phyloP scores from a whole-genome alignment of 305 asterid genomes.

The Coffea humblotiana region DNA sequence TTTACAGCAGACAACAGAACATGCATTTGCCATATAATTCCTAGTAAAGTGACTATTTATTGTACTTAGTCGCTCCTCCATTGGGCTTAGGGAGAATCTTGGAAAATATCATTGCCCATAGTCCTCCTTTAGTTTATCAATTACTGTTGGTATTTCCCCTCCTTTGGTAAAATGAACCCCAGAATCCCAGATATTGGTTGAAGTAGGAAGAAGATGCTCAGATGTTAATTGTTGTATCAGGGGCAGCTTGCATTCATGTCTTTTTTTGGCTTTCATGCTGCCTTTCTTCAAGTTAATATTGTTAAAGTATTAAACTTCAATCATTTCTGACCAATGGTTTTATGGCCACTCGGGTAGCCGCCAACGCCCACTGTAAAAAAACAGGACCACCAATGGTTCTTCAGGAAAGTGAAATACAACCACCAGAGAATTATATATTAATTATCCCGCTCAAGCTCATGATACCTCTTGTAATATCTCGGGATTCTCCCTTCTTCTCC shows the following conservation, averaged over 20 bases:
- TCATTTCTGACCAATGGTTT: not conserved
- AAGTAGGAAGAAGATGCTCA: slow-evolving; percentile 19
- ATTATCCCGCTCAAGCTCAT: not conserved
- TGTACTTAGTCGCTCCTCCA: slow-evolving; percentile 4
- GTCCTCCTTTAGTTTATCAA: slow-evolving; percentile 10
- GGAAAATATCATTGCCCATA: slow-evolving; percentile 8
- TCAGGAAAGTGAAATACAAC: slow-evolving; percentile 6
- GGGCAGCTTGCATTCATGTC: not conserved
- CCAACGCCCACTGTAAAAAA: slow-evolving; percentile 1
- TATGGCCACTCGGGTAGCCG: slow-evolving; percentile 1
- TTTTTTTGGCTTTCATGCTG: not conserved
- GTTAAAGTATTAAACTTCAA: not conserved
- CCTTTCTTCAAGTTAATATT: not conserved
- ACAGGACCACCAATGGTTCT: not conserved
- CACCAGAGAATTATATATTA: not conserved
- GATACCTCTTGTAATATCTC: not conserved
- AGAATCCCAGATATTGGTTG: not conserved
- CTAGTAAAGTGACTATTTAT: slow-evolving; percentile 18
- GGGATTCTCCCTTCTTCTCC: not conserved
- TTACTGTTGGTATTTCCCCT: slow-evolving; percentile 11
- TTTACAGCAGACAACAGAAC: slow-evolving; percentile 18
- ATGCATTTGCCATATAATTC: slow-evolving; percentile 18
- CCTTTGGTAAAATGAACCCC: slow-evolving; percentile 1
- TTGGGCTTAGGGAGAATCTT: not conserved
- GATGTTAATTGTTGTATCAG: not conserved